Percentiles rank a stretch among this genome's conserved stretches.
Evolutionary conservation across 768 basidiomycete species (phyloP).

Genomic region (Pisolithus sp.): DNA sequence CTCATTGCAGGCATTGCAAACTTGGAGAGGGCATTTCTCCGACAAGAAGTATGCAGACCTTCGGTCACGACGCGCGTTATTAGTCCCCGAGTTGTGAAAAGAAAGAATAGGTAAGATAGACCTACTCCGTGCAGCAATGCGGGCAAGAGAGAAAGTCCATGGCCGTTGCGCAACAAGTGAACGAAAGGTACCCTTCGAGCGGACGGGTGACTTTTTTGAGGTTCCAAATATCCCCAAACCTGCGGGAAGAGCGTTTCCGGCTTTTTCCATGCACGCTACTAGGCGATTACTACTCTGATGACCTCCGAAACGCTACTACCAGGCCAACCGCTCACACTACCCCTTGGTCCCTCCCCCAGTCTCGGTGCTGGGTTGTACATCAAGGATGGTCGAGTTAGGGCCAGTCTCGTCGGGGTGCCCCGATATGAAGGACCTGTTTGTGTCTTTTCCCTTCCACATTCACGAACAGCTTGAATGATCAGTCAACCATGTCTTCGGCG

Average conservation of each 20-base stretch:
- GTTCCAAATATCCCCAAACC: constrained; percentile 25
- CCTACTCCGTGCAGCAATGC: constrained; percentile 62
- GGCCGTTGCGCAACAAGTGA: constrained; percentile 16
- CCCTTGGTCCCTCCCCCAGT: constrained; percentile 48
- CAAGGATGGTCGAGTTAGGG: constrained; percentile 56
- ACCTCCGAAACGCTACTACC: constrained; percentile 47
- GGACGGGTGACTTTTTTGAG: constrained; percentile 23
- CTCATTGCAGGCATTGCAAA: constrained; percentile 99
- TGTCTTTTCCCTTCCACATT: constrained; percentile 26
- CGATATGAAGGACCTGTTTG: constrained; percentile 60
- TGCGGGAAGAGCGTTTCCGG: constrained; percentile 13
- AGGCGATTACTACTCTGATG: constrained; percentile 16
- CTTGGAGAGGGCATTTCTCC: constrained; percentile 71
- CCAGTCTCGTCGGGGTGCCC: constrained; percentile 65
- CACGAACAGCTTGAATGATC: constrained; percentile 13
- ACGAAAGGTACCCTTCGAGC: constrained; percentile 10
- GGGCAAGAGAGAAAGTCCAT: constrained; percentile 65
- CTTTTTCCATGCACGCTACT: constrained; percentile 2
- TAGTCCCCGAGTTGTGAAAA: background rate
- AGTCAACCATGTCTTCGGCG: background rate
- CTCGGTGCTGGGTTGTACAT: constrained; percentile 63
- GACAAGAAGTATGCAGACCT: constrained; percentile 78
- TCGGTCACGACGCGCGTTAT: background rate
- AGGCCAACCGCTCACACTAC: constrained; percentile 67
- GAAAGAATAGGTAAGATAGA: constrained; percentile 6